phyloP scores from a whole-genome alignment of 352 stramenopile genomes.

The Phytophthora macrochlamydospora region DNA sequence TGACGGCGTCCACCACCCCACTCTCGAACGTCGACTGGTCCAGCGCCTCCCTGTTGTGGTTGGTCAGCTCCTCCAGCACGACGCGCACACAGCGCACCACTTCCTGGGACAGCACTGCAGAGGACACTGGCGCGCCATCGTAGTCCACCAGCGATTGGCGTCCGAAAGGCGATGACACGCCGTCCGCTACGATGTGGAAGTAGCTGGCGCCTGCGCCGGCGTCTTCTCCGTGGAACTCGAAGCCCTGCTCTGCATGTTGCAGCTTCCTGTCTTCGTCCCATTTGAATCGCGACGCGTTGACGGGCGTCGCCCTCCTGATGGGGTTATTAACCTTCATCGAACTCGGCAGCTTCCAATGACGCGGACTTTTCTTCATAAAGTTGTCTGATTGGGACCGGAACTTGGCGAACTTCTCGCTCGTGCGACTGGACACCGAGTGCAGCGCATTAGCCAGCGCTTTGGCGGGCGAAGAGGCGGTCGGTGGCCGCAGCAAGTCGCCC shows the following conservation, averaged over 20 bases:
- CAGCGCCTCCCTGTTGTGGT: slow-evolving; percentile 48
- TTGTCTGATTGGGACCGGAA: slow-evolving; percentile 49
- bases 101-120: slow-evolving; percentile 54
- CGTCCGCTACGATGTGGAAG: slow-evolving; percentile 84
- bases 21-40: slow-evolving; percentile 50
- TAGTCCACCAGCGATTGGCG: slow-evolving; percentile 31
- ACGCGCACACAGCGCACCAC: slow-evolving; percentile 58
- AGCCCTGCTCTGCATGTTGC: slow-evolving; percentile 46
- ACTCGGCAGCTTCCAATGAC: slow-evolving; percentile 33
- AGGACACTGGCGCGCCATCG: slow-evolving; percentile 51
- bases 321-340: slow-evolving; percentile 37
- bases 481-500: slow-evolving; percentile 45
- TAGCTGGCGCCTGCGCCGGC: slow-evolving; percentile 53
- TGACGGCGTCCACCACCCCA: slow-evolving; percentile 58
- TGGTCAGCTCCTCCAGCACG: slow-evolving; percentile 62
- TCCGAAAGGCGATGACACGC: slow-evolving; percentile 69
- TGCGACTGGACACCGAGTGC: slow-evolving; percentile 41
- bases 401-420: slow-evolving; percentile 45
- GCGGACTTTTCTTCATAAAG: slow-evolving; percentile 35
- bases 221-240: slow-evolving; percentile 77
- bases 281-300: slow-evolving; percentile 16
- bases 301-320: slow-evolving; percentile 20
- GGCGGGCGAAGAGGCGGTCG: slow-evolving; percentile 29
- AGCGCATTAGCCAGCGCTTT: slow-evolving; percentile 50
- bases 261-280: slow-evolving; percentile 41